Conservation (phyloP, 2,329 filamentous ascomycete species). For the Esteya vermicola region DNA sequence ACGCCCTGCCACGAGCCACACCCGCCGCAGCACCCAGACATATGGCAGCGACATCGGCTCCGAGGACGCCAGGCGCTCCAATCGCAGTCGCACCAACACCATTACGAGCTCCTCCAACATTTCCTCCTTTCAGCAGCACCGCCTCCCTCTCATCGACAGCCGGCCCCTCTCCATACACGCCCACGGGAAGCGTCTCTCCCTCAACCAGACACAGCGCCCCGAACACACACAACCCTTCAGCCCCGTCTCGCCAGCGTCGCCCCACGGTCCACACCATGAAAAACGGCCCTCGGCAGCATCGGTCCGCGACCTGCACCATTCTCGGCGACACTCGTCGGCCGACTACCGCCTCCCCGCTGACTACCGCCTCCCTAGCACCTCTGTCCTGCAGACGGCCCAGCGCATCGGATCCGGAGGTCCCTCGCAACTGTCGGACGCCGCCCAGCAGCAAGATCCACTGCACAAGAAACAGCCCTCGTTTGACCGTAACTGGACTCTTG, state of each 20-base stretch:
- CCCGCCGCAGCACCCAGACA: constrained; percentile 36
- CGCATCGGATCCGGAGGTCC: constrained; percentile 29
- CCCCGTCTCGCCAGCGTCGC: constrained; percentile 24
- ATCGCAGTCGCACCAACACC: constrained; percentile 43
- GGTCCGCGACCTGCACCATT: constrained; percentile 68
- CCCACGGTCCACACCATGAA: constrained; percentile 23
- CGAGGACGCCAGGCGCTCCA: constrained; percentile 33
- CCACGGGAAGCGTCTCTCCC: constrained; percentile 34
- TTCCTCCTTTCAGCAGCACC: constrained; percentile 31
- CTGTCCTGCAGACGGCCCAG: constrained; percentile 17
- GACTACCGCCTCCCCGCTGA: constrained; percentile 60
- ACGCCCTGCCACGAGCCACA: constrained; percentile 15
- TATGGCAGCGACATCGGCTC: constrained; percentile 46
- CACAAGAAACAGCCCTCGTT: constrained; percentile 52
- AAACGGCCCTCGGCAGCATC: constrained; percentile 67
- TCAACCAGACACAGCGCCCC: constrained; percentile 33
- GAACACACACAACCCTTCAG: constrained; percentile 26
- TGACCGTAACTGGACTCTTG: constrained; percentile 56
- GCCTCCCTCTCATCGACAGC: constrained; percentile 25
- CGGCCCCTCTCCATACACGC: constrained; percentile 31
- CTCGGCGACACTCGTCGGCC: constrained; percentile 75
- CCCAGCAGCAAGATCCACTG: background rate
- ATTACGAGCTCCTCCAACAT: constrained; percentile 35
- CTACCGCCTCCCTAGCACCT: constrained; percentile 33
- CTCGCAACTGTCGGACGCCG: constrained; percentile 23